Base-by-base conservation (phyloP, 257 asterid genomes). In the Solanum bulbocastanum region DNA sequence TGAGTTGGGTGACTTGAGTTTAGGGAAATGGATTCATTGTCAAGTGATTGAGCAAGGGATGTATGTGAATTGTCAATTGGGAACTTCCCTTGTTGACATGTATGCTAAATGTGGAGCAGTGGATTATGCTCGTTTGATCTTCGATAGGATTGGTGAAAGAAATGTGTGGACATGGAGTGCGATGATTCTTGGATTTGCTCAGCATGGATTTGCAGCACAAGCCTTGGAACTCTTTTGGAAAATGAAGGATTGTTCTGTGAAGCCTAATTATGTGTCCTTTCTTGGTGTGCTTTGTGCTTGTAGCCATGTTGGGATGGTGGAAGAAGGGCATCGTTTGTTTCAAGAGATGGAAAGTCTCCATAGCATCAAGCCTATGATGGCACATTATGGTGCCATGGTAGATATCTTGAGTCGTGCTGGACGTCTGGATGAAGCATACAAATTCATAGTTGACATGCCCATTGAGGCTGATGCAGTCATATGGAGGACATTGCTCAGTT, bases 121-220 rank as follows among this genome's bases (percentile, higher is more conserved):
- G 25, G 87, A 88, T 72, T 90, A 88, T 83, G 97, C 99, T 10
- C 88, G 87, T 65, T 88, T 91, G 69, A 93, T 96, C 42, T 96
- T 95, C 27, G 76, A 87, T 44, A 62, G 88, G 32, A 94, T 93
- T 94, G 89, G 32, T 46, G 32, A 87, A 39, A 90, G 94, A 37
- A 96, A 94, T 75, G 94, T 94, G 79, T 94, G 98, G 98, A 94
- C 97, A 66, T 96, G 98, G 98, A 95, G 96, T 65, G 92, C 96
- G 14, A 93, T 96, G 98, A 93, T 96, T 87, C 93, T 89, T 65
- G 98, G 97, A 40, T 93, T 89, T 89, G 99, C 98, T 8, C 97
- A 92, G 78, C 95, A 96, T 40, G 98, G 98, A 22, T 92, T 90
- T 88, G 96, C 95, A 8, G 58, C 44, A 27, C 87, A 87, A 6